Conservation (phyloP, 108 stramenopile species). For the Nannochloropsis gaditana region DNA sequence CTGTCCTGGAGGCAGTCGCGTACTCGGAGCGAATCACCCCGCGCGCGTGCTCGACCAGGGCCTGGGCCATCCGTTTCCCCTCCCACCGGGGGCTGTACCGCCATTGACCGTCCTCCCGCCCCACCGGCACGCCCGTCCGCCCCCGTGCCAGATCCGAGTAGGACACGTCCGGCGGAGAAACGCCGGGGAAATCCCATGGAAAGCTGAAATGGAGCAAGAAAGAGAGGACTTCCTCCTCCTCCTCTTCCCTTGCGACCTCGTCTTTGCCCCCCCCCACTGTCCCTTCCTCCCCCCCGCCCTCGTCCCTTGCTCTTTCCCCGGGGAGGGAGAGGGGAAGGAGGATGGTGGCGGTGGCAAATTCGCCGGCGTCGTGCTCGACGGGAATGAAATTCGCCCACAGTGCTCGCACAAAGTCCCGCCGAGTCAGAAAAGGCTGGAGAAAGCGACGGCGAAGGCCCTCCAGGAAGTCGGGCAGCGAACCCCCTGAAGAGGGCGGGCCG, state of each 20-base stretch:
- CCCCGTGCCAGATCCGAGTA: neutral
- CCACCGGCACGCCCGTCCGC: neutral
- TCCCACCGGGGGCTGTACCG: neutral
- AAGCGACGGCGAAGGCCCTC: neutral
- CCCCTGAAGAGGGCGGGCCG: neutral
- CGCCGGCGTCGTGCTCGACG: neutral
- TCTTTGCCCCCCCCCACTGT: neutral
- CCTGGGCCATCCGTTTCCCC: neutral
- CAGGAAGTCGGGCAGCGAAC: neutral
- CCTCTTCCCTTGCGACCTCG: neutral
- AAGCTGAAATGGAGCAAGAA: conserved; percentile 8
- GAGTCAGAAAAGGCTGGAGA: neutral
- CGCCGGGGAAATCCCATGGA: neutral
- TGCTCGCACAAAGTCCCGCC: neutral
- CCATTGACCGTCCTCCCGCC: neutral
- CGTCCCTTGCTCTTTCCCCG: neutral
- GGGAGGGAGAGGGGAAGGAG: neutral
- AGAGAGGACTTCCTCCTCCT: neutral
- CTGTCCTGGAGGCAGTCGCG: neutral
- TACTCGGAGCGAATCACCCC: neutral
- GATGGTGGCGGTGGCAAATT: neutral
- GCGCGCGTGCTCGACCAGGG: neutral
- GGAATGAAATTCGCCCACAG: neutral
- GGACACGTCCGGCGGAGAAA: conserved; percentile 1
- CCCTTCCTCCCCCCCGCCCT: neutral